Evolutionary conservation across 2,329 filamentous ascomycete genomes (phyloP), one percentile per base, ranked within the genome.

Genomic region (Neonectria hederae): DNA sequence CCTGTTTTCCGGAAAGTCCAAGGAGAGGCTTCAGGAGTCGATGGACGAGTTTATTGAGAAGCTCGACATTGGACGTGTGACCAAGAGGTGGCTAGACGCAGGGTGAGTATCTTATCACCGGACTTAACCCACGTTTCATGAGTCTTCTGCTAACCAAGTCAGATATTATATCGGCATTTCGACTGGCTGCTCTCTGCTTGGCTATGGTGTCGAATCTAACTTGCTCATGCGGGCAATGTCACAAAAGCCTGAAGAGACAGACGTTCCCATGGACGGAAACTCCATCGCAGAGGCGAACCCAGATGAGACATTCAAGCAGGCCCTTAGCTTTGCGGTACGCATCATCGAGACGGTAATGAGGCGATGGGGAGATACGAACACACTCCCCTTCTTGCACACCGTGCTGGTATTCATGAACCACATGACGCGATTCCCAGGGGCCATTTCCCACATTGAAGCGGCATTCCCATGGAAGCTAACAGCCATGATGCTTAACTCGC

Each of bases 371-470:
- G 88, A 91, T 49, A 78, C 82, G 3, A 88, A 89, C 65, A 84
- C 87, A 3, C 78, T 91, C 1, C 84, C 89, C 0, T 91, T 87
- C 71, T 71, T 90, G 0, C 89, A 92, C 67, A 83, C 87, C 0
- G 83, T 85, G 5, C 77, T 92, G 26, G 84, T 86, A 0, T 92
- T 90, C 68, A 72, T 92, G 9, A 71, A 77, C 2, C 80, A 83
- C 30, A 73, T 88, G 49, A 77, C 79, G 1, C 74, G 75, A 8
- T 77, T 76, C 6, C 80, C 80, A 0, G 72, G 74, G 0, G 84
- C 82, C 0, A 83, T 84, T 76, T 73, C 62, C 13, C 75, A 80
- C 19, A 74, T 87, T 2, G 83, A 84, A 45, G 64, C 68, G 1
- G 71, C 76, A 0, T 79, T 86, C 26, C 86, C 87, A 0, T 91